Percentiles rank a stretch among this genome's conserved stretches.
These are phyloP conservation scores for Pinus taeda DNA, from an alignment of 75 land plant genomes.

Conservation along the genomic window DNA sequence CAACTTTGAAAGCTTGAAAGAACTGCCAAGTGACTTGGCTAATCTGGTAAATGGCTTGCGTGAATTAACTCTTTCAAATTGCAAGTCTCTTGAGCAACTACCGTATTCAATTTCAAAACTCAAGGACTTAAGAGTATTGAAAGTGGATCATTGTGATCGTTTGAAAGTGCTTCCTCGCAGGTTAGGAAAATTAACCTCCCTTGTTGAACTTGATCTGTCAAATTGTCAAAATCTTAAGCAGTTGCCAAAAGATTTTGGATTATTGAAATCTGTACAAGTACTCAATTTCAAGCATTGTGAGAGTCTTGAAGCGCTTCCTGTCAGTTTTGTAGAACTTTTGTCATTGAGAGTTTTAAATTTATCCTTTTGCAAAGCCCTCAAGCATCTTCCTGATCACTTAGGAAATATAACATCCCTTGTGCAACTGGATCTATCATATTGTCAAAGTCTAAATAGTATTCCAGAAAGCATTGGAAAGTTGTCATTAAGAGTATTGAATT, in stretches of 20 bases:
- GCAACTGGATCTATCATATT: not conserved
- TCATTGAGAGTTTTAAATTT: not conserved
- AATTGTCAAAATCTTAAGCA: too few relatives aligned
- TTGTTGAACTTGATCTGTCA: too few relatives aligned
- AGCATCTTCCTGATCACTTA: not conserved
- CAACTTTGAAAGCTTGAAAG: too few relatives aligned
- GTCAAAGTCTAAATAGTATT: not conserved
- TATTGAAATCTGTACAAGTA: too few relatives aligned
- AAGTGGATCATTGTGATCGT: not conserved
- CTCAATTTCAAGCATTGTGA: too few relatives aligned
- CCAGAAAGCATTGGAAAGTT: not conserved
- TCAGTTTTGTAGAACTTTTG: not conserved
- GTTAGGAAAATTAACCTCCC: too few relatives aligned
- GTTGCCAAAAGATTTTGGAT: too few relatives aligned
- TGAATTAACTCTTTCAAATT: not conserved
- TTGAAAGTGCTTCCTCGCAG: too few relatives aligned
- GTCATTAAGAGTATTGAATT: not conserved
- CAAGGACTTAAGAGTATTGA: too few relatives aligned
- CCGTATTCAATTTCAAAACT: too few relatives aligned
- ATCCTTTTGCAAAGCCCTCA: not conserved
- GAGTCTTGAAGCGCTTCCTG: too few relatives aligned
- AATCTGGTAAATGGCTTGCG: not conserved
- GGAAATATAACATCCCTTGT: not conserved
- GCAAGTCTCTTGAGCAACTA: not conserved
- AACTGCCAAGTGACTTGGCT: too few relatives aligned